A percentile compares a stretch with the other conserved stretches of the same genome.
These are phyloP conservation scores for Picochlorum sp. DNA, from an alignment of 139 green algal species.

Conservation along the genomic window DNA sequence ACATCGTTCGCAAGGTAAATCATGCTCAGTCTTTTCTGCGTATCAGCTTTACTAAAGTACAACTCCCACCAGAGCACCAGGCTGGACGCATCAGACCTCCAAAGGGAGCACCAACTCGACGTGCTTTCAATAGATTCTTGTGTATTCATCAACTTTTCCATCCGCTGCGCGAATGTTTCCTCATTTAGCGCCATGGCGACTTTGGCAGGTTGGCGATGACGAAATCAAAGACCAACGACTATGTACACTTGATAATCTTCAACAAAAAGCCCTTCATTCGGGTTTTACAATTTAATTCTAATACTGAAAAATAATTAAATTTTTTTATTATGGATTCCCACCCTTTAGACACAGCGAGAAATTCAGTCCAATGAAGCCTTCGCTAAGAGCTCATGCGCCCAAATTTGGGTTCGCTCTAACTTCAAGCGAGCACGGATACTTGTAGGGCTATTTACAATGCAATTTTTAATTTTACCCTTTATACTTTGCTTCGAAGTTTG, in stretches of 20 bases:
- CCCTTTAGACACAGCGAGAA: background rate
- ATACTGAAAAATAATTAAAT: background rate
- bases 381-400: too few species aligned
- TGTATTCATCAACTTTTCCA: constrained; percentile 38
- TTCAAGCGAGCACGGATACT: too few species aligned
- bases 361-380: too few species aligned
- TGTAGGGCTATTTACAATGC: too few species aligned
- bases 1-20: constrained; percentile 73
- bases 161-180: constrained; percentile 15
- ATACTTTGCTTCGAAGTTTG: too few species aligned
- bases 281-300: too few species aligned
- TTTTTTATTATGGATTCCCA: background rate
- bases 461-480: too few species aligned
- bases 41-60: constrained; percentile 20
- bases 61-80: constrained; percentile 30
- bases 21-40: constrained; percentile 34
- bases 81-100: constrained; percentile 10
- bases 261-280: too few species aligned
- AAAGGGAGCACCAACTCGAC: constrained; percentile 29
- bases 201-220: background rate
- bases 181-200: constrained; percentile 23
- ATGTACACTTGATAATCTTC: background rate
- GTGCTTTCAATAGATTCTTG: constrained; percentile 53
- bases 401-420: too few species aligned
- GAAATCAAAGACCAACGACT: background rate